Conservation (phyloP, 2,329 filamentous ascomycete species). For the Fusarium fracticaudum region DNA sequence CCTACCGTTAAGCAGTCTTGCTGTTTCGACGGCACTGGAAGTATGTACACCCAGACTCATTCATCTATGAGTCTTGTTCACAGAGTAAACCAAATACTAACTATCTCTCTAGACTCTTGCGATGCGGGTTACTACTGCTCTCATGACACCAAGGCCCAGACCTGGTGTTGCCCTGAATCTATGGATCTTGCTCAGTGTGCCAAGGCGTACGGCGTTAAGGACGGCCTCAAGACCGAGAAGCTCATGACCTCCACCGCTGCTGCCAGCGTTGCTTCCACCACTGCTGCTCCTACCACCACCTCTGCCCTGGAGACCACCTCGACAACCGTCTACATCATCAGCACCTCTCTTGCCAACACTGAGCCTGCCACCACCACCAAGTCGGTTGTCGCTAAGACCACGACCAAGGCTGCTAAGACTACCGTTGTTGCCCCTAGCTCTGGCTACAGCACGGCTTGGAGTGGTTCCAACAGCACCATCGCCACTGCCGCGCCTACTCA, state of each 20-base stretch:
- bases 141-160: conserved; percentile 59
- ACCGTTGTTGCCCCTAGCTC: conserved; percentile 42
- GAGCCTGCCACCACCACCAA: conserved; percentile 39
- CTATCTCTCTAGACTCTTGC: conserved; percentile 62
- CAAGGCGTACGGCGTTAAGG: conserved; percentile 59
- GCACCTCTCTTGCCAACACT: conserved; percentile 30
- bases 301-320: conserved; percentile 39
- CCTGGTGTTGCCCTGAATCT: conserved; percentile 69
- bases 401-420: conserved; percentile 38
- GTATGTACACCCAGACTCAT: conserved; percentile 52
- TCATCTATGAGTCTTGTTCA: not conserved
- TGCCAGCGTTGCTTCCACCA: conserved; percentile 22
- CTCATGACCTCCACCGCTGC: conserved; percentile 40
- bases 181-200: conserved; percentile 66
- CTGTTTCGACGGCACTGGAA: conserved; percentile 66
- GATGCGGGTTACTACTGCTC: conserved; percentile 70
- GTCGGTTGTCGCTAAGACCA: conserved; percentile 30
- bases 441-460: conserved; percentile 44
- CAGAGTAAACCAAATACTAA: conserved; percentile 16
- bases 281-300: conserved; percentile 36
- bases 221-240: conserved; percentile 53
- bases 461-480: conserved; percentile 48
- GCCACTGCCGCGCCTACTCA: conserved; percentile 39
- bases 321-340: conserved; percentile 41
- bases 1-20: conserved; percentile 61